Evolutionary conservation across 2,329 filamentous ascomycete genomes (phyloP).

Genomic region (Gnomoniopsis smithogilvyi): DNA sequence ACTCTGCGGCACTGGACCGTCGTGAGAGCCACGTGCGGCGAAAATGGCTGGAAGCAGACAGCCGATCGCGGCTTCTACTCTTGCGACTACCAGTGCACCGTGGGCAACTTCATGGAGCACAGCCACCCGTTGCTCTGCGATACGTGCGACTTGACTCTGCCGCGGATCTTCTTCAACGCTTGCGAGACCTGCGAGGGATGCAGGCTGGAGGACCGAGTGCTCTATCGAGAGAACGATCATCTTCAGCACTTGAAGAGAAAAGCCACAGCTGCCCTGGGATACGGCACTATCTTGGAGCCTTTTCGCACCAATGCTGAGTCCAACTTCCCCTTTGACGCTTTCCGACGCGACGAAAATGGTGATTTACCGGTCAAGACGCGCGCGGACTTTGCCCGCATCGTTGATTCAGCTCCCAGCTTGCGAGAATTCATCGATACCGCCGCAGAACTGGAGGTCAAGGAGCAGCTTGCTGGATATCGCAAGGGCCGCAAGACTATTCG

Average conservation of each 20-base stretch:
- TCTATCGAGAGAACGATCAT: not conserved
- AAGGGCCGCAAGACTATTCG: not conserved
- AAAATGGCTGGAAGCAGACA: constrained; percentile 6
- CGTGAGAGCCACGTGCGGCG: constrained; percentile 9
- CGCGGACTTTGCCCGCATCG: not conserved
- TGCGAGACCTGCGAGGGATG: constrained; percentile 9
- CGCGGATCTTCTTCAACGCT: constrained; percentile 2
- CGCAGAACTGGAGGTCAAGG: not conserved
- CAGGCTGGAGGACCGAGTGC: not conserved
- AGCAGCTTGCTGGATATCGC: not conserved
- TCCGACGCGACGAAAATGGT: not conserved
- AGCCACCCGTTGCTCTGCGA: not conserved
- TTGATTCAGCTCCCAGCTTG: not conserved
- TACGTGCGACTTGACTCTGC: not conserved
- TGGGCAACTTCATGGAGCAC: constrained; percentile 2
- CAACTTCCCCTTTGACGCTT: constrained; percentile 1
- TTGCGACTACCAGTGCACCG: not conserved
- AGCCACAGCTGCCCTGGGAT: not conserved
- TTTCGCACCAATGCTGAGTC: not conserved
- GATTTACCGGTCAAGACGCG: not conserved
- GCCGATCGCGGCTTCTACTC: constrained; percentile 3
- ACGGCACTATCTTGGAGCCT: not conserved
- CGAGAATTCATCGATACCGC: not conserved
- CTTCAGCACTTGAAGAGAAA: not conserved
- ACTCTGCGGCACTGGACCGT: not conserved